Base-by-base conservation (phyloP, 768 basidiomycete species). In the Clitopilus passeckerianus region DNA sequence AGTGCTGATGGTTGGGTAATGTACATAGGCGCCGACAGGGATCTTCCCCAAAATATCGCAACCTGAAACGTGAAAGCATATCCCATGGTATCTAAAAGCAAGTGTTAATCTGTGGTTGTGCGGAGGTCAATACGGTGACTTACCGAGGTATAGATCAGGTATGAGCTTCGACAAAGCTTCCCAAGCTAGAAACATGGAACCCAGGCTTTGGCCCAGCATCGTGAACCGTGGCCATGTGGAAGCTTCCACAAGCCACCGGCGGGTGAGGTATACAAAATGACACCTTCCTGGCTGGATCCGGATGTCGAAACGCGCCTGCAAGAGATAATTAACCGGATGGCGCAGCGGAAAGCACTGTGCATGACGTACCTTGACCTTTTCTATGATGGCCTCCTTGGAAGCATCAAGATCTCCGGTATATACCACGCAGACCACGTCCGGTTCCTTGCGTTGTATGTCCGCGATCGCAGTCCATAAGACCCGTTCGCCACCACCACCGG, bases 1-100 rank as follows among this genome's bases (percentile, higher is more conserved):
- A 7, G 89, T 90, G 68, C 92, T 94, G 68, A 99, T 96, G 6
- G 92, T 97, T 0, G 97, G 97, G 68, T 97, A 99, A 71, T 99
- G 97, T 9, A 94, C 85, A 66, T 98, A 99, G 27, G 94, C 90
- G 8, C 90, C 94, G 22, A 96, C 80, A 1, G 91, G 87, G 41
- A 93, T 79, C 15, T 77, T 69, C 15, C 84, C 80, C 1, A 96
- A 67, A 85, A 72, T 0, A 82, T 73, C 7, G 95, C 86, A 30
- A 90, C 75, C 16, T 89, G 93, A 71, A 92, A 94, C 1, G 93
- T 93, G 68, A 98, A 98, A 0, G 95, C 94, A 65, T 95, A 97
- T 27, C 97, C 97, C 95, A 98, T 98, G 0, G 95, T 93, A 70
- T 99, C 96, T 97, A 64, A 1, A 46, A 52, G 41, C 43, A 20